Percentiles rank a stretch among this genome's conserved stretches.
Evolutionary conservation across 2,329 filamentous ascomycete genomes (phyloP).

Genomic region (Hymenoscyphus fructigenus): DNA sequence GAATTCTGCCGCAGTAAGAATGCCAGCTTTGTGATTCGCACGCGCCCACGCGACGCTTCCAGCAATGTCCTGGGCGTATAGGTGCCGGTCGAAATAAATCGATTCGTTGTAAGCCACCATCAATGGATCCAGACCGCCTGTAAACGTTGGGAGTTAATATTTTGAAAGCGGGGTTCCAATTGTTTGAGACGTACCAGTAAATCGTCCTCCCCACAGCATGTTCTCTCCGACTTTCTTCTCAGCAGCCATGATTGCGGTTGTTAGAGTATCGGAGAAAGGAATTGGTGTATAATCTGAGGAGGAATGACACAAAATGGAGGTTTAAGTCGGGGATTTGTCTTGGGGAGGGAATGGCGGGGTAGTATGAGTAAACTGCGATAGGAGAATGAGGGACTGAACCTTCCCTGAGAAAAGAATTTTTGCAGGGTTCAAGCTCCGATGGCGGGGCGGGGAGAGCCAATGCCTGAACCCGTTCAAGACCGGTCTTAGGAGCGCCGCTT

Average conservation of each 20-base stretch:
- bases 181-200: slow-evolving; percentile 48
- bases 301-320: background rate
- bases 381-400: background rate
- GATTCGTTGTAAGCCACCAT: slow-evolving; percentile 85
- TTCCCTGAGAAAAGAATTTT: slow-evolving; percentile 3
- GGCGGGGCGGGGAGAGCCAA: background rate
- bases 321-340: background rate
- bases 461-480: no score
- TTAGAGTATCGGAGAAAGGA: background rate
- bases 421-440: slow-evolving; percentile 2
- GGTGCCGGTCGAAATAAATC: slow-evolving; percentile 73
- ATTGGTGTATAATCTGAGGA: background rate
- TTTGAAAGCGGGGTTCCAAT: slow-evolving; percentile 1
- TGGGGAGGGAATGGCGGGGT: background rate
- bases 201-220: slow-evolving; percentile 62
- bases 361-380: background rate
- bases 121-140: slow-evolving; percentile 78
- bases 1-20: slow-evolving; percentile 73
- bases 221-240: slow-evolving; percentile 35
- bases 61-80: slow-evolving; percentile 78
- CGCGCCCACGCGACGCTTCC: slow-evolving; percentile 80
- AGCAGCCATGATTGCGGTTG: slow-evolving; percentile 29
- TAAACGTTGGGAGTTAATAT: slow-evolving; percentile 23
- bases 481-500: background rate
- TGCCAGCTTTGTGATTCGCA: slow-evolving; percentile 73